Base-by-base conservation (phyloP, 2,329 filamentous ascomycete species). In the Aspergillus pseudotamarii region DNA sequence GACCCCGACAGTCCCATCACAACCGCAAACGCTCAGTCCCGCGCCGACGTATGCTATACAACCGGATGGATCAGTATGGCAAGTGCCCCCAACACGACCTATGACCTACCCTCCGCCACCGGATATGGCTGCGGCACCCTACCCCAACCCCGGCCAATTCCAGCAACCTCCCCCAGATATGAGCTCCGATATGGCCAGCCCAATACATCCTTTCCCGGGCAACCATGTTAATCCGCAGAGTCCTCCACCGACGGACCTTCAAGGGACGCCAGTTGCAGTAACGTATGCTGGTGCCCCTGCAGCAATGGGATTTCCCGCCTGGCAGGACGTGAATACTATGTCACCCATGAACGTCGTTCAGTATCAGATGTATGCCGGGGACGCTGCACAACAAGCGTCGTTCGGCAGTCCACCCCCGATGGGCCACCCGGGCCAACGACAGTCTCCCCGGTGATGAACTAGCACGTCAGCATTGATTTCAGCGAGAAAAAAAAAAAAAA, bases 111-210 rank as follows among this genome's bases (percentile, higher is more conserved):
- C 74, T 8, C 70, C 70, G 38, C 76, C 73, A 46, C 62, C 70
- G 3, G 72, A 75, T n/a, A 72, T 77, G 66, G 48, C 63, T 12
- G 53, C 59, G 1, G 60, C 66, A 1, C 56, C 73, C 2, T 72
- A 71, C 38, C 63, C 71, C 21, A 73, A 70, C 30, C 71, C 73
- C 14, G 65, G 59, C 30, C 74, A 73, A 32, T 78, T 73, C 30
- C 69, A 71, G 23, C 71, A 68, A 30, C 72, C 72, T 16, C 66
- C 71, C 1, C 69, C 73, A 2, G 75, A 78, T 57, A 65, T 76
- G 41, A 78, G 78, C 61, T 71, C 75, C 32, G 71, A 75, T 56
- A 77, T 79, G 72, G 78, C 76, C 3, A 76, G 73, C 41, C 76
- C 76, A 6, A 71, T 69, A 10, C 73, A 78, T 36, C 60, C 68